Evolutionary conservation across 805 yeast species (phyloP).

Genomic region (Spencermartinsiella europaea): DNA sequence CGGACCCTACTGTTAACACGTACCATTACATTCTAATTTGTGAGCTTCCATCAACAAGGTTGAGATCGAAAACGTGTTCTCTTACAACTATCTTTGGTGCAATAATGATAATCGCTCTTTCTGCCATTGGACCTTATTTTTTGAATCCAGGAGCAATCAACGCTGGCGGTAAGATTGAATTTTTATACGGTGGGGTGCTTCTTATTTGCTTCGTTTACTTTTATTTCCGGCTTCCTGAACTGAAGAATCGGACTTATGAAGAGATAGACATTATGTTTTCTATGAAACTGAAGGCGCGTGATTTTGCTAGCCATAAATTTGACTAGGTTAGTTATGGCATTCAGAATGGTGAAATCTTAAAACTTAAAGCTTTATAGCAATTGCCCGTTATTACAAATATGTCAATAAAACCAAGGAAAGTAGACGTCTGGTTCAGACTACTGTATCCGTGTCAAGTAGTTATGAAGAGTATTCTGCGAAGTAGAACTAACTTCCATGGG

Average conservation of each 20-base stretch:
- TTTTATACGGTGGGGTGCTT: slow-evolving; percentile 39
- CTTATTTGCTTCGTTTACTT: slow-evolving; percentile 35
- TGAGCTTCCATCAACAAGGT: slow-evolving; percentile 38
- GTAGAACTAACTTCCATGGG: no score
- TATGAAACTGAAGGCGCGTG: slow-evolving; percentile 24
- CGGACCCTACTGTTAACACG: slow-evolving; percentile 36
- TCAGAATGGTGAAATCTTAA: no score
- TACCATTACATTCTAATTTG: slow-evolving; percentile 21
- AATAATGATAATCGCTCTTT: slow-evolving; percentile 28
- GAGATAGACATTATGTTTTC: slow-evolving; percentile 49
- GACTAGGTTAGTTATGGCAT: no score
- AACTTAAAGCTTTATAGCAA: no score
- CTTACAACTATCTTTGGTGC: slow-evolving; percentile 32
- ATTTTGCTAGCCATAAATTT: slow-evolving; percentile 11
- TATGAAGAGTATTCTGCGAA: no score
- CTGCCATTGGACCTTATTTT: slow-evolving; percentile 36
- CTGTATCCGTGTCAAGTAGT: no score
- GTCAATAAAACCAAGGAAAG: no score
- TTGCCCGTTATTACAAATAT: no score
- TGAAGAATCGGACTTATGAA: slow-evolving; percentile 49
- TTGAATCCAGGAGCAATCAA: slow-evolving; percentile 41
- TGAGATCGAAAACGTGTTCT: slow-evolving; percentile 39
- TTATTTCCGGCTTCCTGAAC: slow-evolving; percentile 51
- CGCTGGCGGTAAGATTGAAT: slow-evolving; percentile 44
- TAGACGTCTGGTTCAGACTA: no score